These are phyloP conservation scores for Zygosaccharomyces rouxii DNA, from an alignment of 805 yeast genomes.

Conservation along the genomic window DNA sequence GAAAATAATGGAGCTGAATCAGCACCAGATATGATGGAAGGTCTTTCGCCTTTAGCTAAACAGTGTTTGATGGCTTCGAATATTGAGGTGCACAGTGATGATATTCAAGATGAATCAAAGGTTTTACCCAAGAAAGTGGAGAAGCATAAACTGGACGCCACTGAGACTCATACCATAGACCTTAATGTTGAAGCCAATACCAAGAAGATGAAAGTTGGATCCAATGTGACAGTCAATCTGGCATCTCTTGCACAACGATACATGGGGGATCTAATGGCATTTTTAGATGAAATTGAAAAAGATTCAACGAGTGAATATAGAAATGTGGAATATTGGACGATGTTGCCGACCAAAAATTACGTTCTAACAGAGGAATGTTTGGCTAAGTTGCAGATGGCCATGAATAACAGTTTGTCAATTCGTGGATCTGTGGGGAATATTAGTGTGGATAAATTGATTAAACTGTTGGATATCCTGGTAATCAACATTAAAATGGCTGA, in stretches of 20 bases:
- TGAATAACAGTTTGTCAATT: conserved; percentile 20
- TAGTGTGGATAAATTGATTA: conserved; percentile 10
- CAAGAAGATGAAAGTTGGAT: conserved; percentile 19
- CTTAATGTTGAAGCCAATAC: background rate
- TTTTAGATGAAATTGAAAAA: conserved; percentile 13
- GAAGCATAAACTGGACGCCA: conserved; percentile 10
- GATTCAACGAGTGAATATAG: conserved; percentile 4
- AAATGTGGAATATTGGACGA: conserved; percentile 22
- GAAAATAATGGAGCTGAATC: background rate
- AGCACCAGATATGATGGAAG: conserved; percentile 13
- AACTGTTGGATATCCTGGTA: conserved; percentile 19
- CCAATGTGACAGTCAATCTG: conserved; percentile 24
- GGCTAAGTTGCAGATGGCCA: conserved; percentile 13
- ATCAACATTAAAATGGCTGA: conserved; percentile 18
- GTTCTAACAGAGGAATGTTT: conserved; percentile 17
- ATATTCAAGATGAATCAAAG: conserved; percentile 3
- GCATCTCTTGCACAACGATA: conserved; percentile 21
- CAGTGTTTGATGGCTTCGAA: conserved; percentile 10
- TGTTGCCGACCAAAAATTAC: conserved; percentile 10
- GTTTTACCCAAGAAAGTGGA: background rate
- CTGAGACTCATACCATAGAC: background rate
- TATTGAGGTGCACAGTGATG: conserved; percentile 4
- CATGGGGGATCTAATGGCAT: conserved; percentile 18
- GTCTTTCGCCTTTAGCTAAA: conserved; percentile 26
- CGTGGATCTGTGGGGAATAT: conserved; percentile 13